Percentiles rank a stretch among this genome's conserved stretches.
Conservation (phyloP, 2,329 filamentous ascomycete species). For the Colletotrichum abscissum region DNA sequence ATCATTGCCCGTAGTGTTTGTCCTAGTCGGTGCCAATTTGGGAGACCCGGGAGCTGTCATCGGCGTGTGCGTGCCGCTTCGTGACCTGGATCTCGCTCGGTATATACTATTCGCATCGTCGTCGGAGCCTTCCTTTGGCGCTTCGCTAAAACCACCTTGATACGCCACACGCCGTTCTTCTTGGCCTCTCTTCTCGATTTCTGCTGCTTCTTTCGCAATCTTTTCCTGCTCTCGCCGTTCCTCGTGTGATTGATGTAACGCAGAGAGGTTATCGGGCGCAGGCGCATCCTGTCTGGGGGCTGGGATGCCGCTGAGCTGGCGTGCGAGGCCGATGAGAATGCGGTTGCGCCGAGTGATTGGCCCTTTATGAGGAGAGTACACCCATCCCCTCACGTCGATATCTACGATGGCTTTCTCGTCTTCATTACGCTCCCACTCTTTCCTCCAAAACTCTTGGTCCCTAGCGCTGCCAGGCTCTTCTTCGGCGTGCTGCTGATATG, state of each 20-base stretch:
- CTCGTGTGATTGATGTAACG: conserved; percentile 56
- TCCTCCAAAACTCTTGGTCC: conserved; percentile 80
- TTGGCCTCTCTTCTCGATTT: conserved; percentile 79
- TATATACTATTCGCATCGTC: conserved; percentile 47
- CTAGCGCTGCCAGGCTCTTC: conserved; percentile 55
- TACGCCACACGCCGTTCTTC: conserved; percentile 77
- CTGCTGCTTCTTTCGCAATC: conserved; percentile 79
- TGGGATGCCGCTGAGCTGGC: conserved; percentile 88
- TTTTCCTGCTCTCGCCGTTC: conserved; percentile 68
- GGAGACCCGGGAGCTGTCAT: conserved; percentile 58
- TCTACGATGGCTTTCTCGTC: conserved; percentile 89
- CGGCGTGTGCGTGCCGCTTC: conserved; percentile 49
- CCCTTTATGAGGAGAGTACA: conserved; percentile 87
- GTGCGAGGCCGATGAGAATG: conserved; percentile 85
- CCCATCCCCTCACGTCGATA: conserved; percentile 95
- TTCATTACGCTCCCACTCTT: conserved; percentile 83
- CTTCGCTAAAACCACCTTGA: conserved; percentile 80
- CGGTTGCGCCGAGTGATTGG: conserved; percentile 90
- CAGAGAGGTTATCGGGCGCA: conserved; percentile 33
- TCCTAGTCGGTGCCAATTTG: conserved; percentile 47
- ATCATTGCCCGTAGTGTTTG: conserved; percentile 58
- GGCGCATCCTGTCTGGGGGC: conserved; percentile 62
- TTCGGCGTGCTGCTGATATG: conserved; percentile 46
- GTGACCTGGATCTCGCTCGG: conserved; percentile 39
- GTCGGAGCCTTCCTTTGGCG: conserved; percentile 60